Evolutionary conservation across 192 early-diverging fungal species (phyloP), one percentile per base, ranked within the genome.

Genomic region (Backusella morwellensis): DNA sequence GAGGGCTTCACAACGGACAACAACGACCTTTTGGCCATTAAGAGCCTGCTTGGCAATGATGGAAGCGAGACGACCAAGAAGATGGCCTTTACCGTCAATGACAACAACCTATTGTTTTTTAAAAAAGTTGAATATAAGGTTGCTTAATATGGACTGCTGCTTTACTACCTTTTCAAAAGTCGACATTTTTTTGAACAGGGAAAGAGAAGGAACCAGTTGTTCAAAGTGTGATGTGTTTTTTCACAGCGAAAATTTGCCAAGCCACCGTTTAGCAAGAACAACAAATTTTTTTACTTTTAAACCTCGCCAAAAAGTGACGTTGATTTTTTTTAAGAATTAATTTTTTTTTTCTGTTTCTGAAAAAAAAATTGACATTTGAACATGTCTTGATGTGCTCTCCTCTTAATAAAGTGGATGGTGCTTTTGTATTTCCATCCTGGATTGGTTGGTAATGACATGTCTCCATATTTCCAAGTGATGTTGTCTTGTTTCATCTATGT

Each of bases 71-170:
- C 98, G 97, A 88, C 98, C 97, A 80, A 99, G 88, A 75, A 99
- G 91, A 91, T 99, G 98, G 80, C 94, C 98, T 88, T 99, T 99
- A 86, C 89, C 98, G 91, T 99, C 98, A 89, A 99, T 95, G 86
- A 99, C 94, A 89, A 96, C 89, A 87, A 97, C 94, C 96, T 99
- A 63, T 12, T 52, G 19, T 34, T 44, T 44, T 44, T 44, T 12
- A 44, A 44, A 44, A 32, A 73, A 19, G 23, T 32, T 35, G 34
- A 17, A 5, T 29, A 4, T 8, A 44, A 47, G 17, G 29, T 59
- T 42, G 59, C 6, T 41, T 56, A 21, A 23, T 26, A 63, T 40
- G 17, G 35, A 0, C 34, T 29, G 42, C 7, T 26, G 26, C 6
- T 6, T 19, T 72, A 21, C n/a, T 73, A 78, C 77, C 77, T 78